A percentile compares a stretch with the other conserved stretches of the same genome.
phyloP scores from a whole-genome alignment of 305 asterid genomes.

The Solanum chacoense region DNA sequence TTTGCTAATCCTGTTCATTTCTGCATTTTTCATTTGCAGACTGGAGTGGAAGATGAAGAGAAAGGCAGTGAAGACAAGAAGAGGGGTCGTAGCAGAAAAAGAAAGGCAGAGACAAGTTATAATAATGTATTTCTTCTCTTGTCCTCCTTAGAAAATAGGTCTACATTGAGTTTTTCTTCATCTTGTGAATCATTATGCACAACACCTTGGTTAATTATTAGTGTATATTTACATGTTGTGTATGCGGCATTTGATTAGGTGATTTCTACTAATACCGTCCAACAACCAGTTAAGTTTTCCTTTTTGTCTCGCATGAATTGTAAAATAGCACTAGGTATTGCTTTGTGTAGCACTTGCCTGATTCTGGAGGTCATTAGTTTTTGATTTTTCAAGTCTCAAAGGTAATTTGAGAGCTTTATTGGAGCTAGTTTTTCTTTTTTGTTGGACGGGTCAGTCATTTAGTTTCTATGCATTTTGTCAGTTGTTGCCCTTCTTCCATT shows the following conservation, averaged over 20 bases:
- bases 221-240: neutral
- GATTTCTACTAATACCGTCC: neutral
- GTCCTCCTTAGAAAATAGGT: neutral
- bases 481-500: neutral
- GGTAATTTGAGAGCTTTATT: neutral
- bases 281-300: neutral
- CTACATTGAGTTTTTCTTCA: neutral
- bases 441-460: neutral
- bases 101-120: constrained; percentile 43
- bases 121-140: constrained; percentile 37
- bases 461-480: neutral
- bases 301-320: neutral
- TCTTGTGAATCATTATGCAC: neutral
- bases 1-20: constrained; percentile 14
- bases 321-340: neutral
- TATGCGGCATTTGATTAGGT: neutral
- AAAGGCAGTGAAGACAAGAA: constrained; percentile 24
- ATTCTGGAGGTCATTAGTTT: neutral
- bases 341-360: neutral
- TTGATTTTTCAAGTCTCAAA: neutral
- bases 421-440: neutral
- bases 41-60: constrained; percentile 32
- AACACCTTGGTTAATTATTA: neutral
- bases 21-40: constrained; percentile 20
- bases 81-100: constrained; percentile 62